Evolutionary conservation across 2,329 filamentous ascomycete species (phyloP).

Genomic region (Cytospora paraplurivora): DNA sequence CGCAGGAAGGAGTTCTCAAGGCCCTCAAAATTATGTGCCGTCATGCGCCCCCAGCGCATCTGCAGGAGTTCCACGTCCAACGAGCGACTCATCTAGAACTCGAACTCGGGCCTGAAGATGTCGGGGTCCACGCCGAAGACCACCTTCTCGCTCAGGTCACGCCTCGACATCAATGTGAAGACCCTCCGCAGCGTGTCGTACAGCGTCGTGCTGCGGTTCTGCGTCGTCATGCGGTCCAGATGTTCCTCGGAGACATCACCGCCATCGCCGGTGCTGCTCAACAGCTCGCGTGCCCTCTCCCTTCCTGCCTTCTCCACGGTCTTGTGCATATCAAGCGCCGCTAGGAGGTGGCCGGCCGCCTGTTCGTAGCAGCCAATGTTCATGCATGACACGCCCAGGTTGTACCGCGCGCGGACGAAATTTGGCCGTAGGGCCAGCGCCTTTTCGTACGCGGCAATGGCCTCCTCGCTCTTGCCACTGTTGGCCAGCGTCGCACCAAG

Average conservation of each 20-base stretch:
- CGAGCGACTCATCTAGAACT: conserved; percentile 40
- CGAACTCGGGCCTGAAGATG: conserved; percentile 85
- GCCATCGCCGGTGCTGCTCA: conserved; percentile 57
- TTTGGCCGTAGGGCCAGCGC: conserved; percentile 89
- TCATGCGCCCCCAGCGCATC: neutral
- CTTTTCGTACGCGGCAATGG: conserved; percentile 94
- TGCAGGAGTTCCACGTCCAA: neutral
- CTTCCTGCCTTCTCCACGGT: conserved; percentile 84
- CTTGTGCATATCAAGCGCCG: conserved; percentile 93
- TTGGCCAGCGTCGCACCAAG: conserved; percentile 96
- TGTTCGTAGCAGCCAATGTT: conserved; percentile 95
- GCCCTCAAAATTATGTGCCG: neutral
- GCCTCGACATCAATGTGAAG: conserved; percentile 92
- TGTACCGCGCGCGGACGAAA: conserved; percentile 96
- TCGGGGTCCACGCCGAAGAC: conserved; percentile 89
- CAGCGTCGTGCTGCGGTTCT: conserved; percentile 95
- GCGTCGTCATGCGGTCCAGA: conserved; percentile 83
- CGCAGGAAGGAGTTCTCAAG: neutral
- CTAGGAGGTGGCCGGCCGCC: conserved; percentile 88
- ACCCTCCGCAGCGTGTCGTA: conserved; percentile 93
- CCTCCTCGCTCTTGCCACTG: conserved; percentile 89
- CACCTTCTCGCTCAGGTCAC: conserved; percentile 86
- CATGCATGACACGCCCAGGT: conserved; percentile 93
- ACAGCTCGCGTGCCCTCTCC: conserved; percentile 79
- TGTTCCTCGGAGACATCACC: conserved; percentile 63